Percentiles rank a stretch among this genome's conserved stretches.
Conservation (phyloP, 2,329 filamentous ascomycete species). For the Bipolaris sorokiniana region DNA sequence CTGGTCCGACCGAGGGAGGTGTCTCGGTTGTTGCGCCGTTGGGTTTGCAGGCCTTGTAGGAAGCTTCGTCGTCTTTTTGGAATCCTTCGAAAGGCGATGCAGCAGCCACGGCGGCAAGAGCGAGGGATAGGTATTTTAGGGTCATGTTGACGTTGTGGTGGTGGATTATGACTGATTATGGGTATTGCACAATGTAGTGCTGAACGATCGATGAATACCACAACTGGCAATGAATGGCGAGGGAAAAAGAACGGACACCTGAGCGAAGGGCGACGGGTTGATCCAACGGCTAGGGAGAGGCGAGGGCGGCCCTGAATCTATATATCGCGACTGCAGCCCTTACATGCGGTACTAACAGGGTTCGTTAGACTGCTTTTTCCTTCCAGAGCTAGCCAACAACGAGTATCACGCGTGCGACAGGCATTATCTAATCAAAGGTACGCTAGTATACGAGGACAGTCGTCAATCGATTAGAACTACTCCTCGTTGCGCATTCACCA, state of each 20-base stretch:
- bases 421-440: neutral
- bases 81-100: slow-evolving; percentile 31
- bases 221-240: slow-evolving; percentile 8
- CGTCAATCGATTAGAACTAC: slow-evolving; percentile 2
- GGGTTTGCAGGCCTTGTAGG: slow-evolving; percentile 47
- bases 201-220: slow-evolving; percentile 11
- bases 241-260: slow-evolving; percentile 9
- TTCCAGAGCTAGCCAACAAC: slow-evolving; percentile 8
- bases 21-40: slow-evolving; percentile 40
- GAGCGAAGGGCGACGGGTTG: slow-evolving; percentile 10
- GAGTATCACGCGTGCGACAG: slow-evolving; percentile 8
- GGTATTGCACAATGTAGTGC: slow-evolving; percentile 12
- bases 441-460: slow-evolving; percentile 5
- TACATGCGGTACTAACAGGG: slow-evolving; percentile 10
- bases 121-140: slow-evolving; percentile 31
- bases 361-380: slow-evolving; percentile 3
- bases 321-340: slow-evolving; percentile 3
- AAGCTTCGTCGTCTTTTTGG: slow-evolving; percentile 33
- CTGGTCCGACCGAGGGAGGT: slow-evolving; percentile 42
- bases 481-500: slow-evolving; percentile 7
- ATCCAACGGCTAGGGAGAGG: neutral
- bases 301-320: slow-evolving; percentile 9
- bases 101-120: slow-evolving; percentile 30
- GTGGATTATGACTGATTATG: neutral
- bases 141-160: slow-evolving; percentile 26